Evolutionary conservation across 768 basidiomycete genomes (phyloP).

Genomic region (Kwoniella bestiolae): DNA sequence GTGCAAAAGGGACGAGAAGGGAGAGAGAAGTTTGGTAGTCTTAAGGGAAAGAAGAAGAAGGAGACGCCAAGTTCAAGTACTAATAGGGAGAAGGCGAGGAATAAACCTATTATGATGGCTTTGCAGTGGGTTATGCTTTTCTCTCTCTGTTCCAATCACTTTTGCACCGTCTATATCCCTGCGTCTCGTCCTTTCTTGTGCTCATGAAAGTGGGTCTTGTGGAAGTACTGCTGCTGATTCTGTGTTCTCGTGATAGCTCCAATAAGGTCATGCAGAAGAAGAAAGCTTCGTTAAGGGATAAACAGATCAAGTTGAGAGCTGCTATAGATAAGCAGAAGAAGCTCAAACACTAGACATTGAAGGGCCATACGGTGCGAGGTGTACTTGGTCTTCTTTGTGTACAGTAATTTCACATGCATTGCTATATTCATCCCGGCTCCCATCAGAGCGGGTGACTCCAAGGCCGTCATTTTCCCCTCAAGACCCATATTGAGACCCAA

Average conservation of each 20-base stretch:
- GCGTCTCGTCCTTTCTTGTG: no score
- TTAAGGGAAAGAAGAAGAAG: constrained; percentile 90
- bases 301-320: constrained; percentile 55
- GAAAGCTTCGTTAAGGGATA: constrained; percentile 57
- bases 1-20: constrained; percentile 93
- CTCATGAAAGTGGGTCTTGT: no score
- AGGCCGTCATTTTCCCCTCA: no score
- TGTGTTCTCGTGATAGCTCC: constrained; percentile 35
- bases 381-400: no score
- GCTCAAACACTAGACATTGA: constrained; percentile 39
- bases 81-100: constrained; percentile 87
- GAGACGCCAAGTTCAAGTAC: constrained; percentile 80
- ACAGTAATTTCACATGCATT: no score
- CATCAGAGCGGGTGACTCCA: not conserved
- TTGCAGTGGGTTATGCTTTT: constrained; percentile 51
- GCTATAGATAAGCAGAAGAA: constrained; percentile 56
- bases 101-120: constrained; percentile 84
- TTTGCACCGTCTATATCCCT: no score
- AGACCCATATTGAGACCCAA: no score
- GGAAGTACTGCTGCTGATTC: constrained; percentile 1
- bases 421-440: not conserved
- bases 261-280: constrained; percentile 57
- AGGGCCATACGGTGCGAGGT: no score
- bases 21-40: constrained; percentile 86
- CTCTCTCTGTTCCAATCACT: not conserved